Conservation (phyloP, 2,329 filamentous ascomycete species). For the Dothiorella sarmentorum region DNA sequence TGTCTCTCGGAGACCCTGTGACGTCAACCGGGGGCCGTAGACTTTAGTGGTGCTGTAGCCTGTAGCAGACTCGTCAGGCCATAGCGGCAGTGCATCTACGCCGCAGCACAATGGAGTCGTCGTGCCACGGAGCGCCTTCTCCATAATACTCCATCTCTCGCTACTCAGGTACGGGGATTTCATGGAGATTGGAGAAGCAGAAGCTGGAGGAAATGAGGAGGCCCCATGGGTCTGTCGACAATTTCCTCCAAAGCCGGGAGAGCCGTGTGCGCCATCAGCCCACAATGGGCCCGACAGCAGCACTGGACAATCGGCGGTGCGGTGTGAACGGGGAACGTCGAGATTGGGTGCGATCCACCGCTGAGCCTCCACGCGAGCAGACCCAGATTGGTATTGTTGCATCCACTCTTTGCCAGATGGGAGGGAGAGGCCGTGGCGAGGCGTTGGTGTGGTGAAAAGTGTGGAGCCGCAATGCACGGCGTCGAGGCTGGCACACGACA, state of each 20-base stretch:
- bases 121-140: background rate
- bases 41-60: too few relatives aligned
- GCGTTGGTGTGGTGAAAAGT: background rate
- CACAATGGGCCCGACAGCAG: constrained; percentile 17
- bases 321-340: background rate
- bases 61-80: too few relatives aligned
- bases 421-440: constrained; percentile 2
- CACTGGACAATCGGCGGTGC: constrained; percentile 2
- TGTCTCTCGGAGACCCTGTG: background rate
- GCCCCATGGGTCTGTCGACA: constrained; percentile 15
- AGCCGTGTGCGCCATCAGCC: constrained; percentile 11
- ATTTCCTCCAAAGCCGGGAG: background rate
- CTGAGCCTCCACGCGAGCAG: constrained; percentile 2
- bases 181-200: constrained; percentile 14
- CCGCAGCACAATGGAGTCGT: too few relatives aligned
- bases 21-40: background rate
- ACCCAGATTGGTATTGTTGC: background rate
- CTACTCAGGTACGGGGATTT: constrained; percentile 13
- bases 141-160: too few relatives aligned
- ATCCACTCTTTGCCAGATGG: constrained; percentile 9
- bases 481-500: background rate
- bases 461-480: constrained; percentile 4
- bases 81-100: too few relatives aligned
- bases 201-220: constrained; percentile 19
- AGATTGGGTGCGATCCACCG: background rate